Evolutionary conservation across 768 basidiomycete genomes (phyloP), one percentile per base, ranked within the genome.

Genomic region (Tephrocybe sp.): DNA sequence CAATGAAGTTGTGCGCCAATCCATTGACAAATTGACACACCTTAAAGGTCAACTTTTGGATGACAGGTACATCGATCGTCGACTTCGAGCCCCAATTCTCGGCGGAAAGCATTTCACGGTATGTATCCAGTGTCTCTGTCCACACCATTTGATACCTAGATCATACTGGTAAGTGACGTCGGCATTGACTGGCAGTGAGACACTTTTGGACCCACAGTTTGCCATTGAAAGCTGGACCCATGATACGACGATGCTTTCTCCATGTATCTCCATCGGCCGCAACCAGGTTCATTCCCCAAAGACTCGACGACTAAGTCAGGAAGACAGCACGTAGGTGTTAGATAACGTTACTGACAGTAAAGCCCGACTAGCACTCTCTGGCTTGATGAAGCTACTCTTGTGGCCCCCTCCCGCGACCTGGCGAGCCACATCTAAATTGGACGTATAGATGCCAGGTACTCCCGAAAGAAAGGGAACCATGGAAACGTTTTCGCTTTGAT

Each of bases 231-330:
- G 75, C 71, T 35, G 76, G 74, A 7, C 68, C 70, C 54, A 75
- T 65, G 42, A 77, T 60, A 6, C 74, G 64, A 9, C 77, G 63
- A 53, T 80, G 77, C 38, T 69, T 73, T 44, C 73, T 68, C 75
- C 77, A 79, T 3, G 57, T 62, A 6, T 75, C 71, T 3, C 69
- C 72, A 43, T 76, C 73, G 1, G 72, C 66, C 7, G 74, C 68
- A n/a, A 75, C 57, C 7, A 80, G 62, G 49, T 78, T 80, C 64
- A 70, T 68, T 2, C 78, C 78, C 65, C 72, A 78, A 13, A 72
- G 50, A 1, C 71, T 73, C 65, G 54, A 67, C 52, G 11, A 69
- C 44, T 38, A 13, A 31, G 46, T 28, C 47, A 50, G 34, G 35
- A 26, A 22, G 9, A 52, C 24, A 30, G 1, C 31, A 9, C 9